Base-by-base conservation (phyloP, 768 basidiomycete genomes). In the Strobilomyces confusus region DNA sequence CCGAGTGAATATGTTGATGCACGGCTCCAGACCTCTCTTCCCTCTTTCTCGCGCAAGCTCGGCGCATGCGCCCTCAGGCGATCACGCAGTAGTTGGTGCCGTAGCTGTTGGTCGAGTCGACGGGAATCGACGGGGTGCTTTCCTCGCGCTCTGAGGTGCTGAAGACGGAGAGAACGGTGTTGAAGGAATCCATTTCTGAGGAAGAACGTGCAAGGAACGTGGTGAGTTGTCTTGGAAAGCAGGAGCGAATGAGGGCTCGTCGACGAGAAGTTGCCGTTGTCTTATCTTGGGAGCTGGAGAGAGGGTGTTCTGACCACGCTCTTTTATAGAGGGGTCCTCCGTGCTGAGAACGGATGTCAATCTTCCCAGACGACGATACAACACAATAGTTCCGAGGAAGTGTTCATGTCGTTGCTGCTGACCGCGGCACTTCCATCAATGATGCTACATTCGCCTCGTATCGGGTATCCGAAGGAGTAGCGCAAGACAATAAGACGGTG, bases 401-500 rank as follows among this genome's bases (percentile, higher is more conserved):
- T 40, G 3, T 9, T 7, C 11, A 34, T 26, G 46, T 17, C 42
- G 12, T 52, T 14, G 12, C 25, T n/a, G 23, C 38, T 26, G 14
- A 34, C 36, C 30, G 13, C 14, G 48, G 47, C 20, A 40, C 5
- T 44, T 41, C n/a, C 49, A 9, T 51, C 11, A n/a, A 9, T n/a
- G n/a, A n/a, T 44, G 23, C 41, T 44, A 19, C 44, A 20, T 37
- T 44, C 41, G 51, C 33, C 15, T 14, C 23, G 43, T 49, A 9
- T 23, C 17, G n/a, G 33, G 12, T 32, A 37, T 54, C 42, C n/a
- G 26, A 59, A 48, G n/a, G 9, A 45, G 60, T 5, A 55, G 37
- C 17, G 12, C 54, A 36, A 40, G 32, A 66, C 65, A 66, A 66
- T 66, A 66, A 37, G n/a, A n/a, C n/a, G n/a, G n/a, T n/a, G n/a